Percentiles rank a stretch among this genome's conserved stretches.
phyloP scores from a whole-genome alignment of 2,329 filamentous ascomycete genomes.

The Claviceps sp. region DNA sequence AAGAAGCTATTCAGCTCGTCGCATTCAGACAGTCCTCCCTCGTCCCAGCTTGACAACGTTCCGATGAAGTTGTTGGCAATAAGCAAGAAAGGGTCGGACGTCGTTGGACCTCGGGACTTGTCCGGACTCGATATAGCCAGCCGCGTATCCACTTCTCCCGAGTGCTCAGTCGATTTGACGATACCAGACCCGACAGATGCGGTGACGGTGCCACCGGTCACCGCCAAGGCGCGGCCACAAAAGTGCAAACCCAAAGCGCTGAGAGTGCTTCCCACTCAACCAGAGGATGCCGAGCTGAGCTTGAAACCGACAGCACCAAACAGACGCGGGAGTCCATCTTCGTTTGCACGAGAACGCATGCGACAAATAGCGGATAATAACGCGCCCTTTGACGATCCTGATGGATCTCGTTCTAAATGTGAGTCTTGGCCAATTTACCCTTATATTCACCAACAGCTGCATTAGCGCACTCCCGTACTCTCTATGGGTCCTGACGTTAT shows the following conservation, averaged over 20 bases:
- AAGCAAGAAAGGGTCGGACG: conserved; percentile 1
- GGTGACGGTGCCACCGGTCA: conserved; percentile 8
- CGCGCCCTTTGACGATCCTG: conserved; percentile 29
- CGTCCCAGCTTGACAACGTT: conserved; percentile 10
- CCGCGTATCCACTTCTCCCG: background rate
- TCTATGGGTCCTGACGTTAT: background rate
- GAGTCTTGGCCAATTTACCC: conserved; percentile 9
- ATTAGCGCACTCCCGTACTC: background rate
- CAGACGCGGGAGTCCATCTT: conserved; percentile 28
- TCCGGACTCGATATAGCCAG: background rate
- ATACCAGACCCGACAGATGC: conserved; percentile 7
- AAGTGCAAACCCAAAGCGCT: conserved; percentile 17
- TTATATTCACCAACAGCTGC: background rate
- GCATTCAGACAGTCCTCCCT: conserved; percentile 7
- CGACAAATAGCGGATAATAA: conserved; percentile 28
- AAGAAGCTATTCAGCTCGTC: conserved; percentile 21
- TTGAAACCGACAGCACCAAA: conserved; percentile 14
- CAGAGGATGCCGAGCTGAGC: conserved; percentile 19
- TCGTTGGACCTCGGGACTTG: conserved; percentile 1
- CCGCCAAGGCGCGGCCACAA: conserved; percentile 12
- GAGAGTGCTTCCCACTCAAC: conserved; percentile 24
- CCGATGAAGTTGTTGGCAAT: conserved; percentile 14
- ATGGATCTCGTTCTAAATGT: conserved; percentile 26
- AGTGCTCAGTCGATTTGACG: conserved; percentile 4
- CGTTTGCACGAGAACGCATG: conserved; percentile 30